Conservation (phyloP, 495 filamentous ascomycete genomes). For the Xylaria venustula region DNA sequence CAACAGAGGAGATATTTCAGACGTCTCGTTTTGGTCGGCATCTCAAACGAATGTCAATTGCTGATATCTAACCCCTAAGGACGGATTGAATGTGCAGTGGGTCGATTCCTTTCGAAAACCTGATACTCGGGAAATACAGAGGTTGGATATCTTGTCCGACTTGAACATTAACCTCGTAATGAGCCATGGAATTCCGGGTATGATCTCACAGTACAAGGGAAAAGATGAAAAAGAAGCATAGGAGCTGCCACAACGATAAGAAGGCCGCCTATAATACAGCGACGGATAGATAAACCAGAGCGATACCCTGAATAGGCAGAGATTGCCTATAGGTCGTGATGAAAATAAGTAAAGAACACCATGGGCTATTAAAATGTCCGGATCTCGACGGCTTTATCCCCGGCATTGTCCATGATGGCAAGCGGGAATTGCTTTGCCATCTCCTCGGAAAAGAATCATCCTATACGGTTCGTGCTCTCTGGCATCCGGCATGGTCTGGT, state of each 20-base stretch:
- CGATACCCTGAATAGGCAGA: not conserved
- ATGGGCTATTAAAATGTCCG: not conserved
- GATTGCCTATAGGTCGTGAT: not conserved
- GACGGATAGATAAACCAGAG: not conserved
- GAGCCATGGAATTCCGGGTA: not conserved
- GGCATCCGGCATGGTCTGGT: not conserved
- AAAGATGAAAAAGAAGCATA: not conserved
- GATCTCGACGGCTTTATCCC: not conserved
- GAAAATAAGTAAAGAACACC: not conserved
- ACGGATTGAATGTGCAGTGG: not conserved
- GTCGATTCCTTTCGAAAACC: not conserved
- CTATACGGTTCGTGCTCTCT: slow-evolving; percentile 5
- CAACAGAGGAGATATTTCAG: not conserved
- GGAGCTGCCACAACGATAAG: not conserved
- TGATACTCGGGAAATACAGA: not conserved
- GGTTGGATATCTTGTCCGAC: slow-evolving; percentile 2
- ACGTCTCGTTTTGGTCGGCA: not conserved
- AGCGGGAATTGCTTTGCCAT: not conserved
- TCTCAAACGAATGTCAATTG: not conserved
- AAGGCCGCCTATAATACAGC: not conserved
- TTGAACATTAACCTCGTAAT: slow-evolving; percentile 1
- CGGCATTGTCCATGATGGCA: slow-evolving; percentile 2
- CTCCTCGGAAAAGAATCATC: not conserved
- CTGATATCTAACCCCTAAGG: not conserved
- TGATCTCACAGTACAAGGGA: not conserved